Base-by-base conservation (phyloP, 257 asterid genomes). In the Plantago major region DNA sequence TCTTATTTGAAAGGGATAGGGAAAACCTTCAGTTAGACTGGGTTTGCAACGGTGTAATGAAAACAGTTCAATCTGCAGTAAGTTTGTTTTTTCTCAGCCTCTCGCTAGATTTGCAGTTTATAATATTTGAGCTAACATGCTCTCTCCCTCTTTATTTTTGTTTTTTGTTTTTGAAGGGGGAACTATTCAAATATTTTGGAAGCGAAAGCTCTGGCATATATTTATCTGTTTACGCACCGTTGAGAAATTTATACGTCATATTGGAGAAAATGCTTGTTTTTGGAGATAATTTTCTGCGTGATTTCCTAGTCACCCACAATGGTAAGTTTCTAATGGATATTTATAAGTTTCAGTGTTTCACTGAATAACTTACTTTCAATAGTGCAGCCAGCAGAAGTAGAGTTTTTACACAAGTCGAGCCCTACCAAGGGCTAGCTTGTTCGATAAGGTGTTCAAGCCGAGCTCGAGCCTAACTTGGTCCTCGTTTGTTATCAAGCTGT, bases 241-340 rank as follows among this genome's bases (percentile, higher is more conserved):
- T 86, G 75, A 77, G 70, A 67, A 69, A 67, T 63, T 52, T 92
- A 55, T 66, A 81, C 76, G 58, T 42, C 46, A 60, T 85, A 62
- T 61, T 89, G 79, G 79, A 79, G 54, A 64, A 64, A 70, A 64
- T 92, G 54, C 73, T 86, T 66, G 75, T 79, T 42, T 78, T 83
- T 51, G 86, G 95, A 14, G 84, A 89, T 78, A 75, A 76, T 46
- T 82, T 89, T 71, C 73, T 89, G 79, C 80, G 62, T 47, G 90
- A 83, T 79, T 89, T 86, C 61, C 73, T 92, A 55, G 63, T 38
- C 70, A 76, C 76, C 74, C 97, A 86, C 61, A 67, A 79, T 80
- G 95, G 99, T 92, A 58, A 71, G 84, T 71, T 33, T 3, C 40
- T 33, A 5, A 33, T 33, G 6, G 3, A 7, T 33, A 33, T 5